phyloP scores from a whole-genome alignment of 176 grass and related monocot genomes.

The Pharus latifolius region DNA sequence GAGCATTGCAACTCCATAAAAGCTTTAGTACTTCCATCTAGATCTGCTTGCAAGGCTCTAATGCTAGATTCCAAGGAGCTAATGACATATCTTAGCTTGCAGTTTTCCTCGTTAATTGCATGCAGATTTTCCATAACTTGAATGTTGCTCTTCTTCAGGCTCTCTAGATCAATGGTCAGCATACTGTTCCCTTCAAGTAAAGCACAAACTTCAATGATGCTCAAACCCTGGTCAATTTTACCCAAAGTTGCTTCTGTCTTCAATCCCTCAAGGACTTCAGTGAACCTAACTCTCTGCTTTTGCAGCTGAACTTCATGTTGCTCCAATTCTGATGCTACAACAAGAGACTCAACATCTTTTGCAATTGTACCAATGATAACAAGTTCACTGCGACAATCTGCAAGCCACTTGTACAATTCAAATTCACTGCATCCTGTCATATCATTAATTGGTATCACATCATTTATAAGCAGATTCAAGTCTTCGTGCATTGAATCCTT shows the following conservation, averaged over 20 bases:
- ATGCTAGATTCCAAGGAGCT: slow-evolving; percentile 35
- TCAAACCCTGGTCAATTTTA: slow-evolving; percentile 49
- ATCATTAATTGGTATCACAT: not conserved
- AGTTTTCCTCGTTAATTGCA: slow-evolving; percentile 27
- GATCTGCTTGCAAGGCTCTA: slow-evolving; percentile 29
- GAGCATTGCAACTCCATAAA: slow-evolving; percentile 30
- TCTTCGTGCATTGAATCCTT: slow-evolving; percentile 29
- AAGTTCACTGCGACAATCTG: slow-evolving; percentile 31
- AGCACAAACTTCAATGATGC: slow-evolving; percentile 14
- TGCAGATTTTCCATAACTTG: slow-evolving; percentile 24
- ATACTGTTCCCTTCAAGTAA: slow-evolving; percentile 42
- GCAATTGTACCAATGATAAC: slow-evolving; percentile 24
- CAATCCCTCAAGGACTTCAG: slow-evolving; percentile 39
- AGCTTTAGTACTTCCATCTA: slow-evolving; percentile 35
- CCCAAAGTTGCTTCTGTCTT: slow-evolving; percentile 41
- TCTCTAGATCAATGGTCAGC: slow-evolving; percentile 15
- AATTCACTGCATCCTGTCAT: slow-evolving; percentile 21
- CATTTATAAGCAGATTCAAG: slow-evolving; percentile 14
- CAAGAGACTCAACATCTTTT: slow-evolving; percentile 52
- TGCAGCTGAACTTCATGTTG: slow-evolving; percentile 20
- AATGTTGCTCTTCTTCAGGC: slow-evolving; percentile 15
- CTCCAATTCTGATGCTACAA: slow-evolving; percentile 36
- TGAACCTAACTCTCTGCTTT: slow-evolving; percentile 29
- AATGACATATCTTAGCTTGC: slow-evolving; percentile 25
- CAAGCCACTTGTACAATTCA: slow-evolving; percentile 28